Conservation (phyloP, 352 stramenopile genomes). For the Pythium guiyangense region DNA sequence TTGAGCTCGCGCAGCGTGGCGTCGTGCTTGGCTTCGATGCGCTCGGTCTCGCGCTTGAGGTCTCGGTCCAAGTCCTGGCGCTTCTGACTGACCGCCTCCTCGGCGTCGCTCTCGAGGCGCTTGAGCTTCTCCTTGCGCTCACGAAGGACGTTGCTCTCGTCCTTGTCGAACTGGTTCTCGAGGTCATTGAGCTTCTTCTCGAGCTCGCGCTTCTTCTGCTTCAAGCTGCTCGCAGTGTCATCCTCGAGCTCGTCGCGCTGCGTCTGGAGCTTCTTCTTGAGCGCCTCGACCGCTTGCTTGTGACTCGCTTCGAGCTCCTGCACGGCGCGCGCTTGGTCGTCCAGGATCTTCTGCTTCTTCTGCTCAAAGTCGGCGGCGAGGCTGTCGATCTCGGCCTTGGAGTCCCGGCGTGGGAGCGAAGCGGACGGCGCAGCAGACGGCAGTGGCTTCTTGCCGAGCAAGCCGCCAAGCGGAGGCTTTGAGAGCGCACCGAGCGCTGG, state of each 20-base stretch:
- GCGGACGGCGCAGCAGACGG: slow-evolving; percentile 16
- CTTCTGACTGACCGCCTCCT: slow-evolving; percentile 36
- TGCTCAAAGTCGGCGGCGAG: slow-evolving; percentile 30
- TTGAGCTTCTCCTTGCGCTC: slow-evolving; percentile 67
- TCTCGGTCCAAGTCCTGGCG: slow-evolving; percentile 59
- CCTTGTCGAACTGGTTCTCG: slow-evolving; percentile 63
- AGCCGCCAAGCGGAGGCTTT: slow-evolving; percentile 39
- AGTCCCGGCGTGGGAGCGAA: slow-evolving; percentile 21
- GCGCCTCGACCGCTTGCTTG: slow-evolving; percentile 22
- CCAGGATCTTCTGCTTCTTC: slow-evolving; percentile 41
- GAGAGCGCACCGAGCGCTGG: slow-evolving; percentile 34
- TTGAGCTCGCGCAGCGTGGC: slow-evolving; percentile 37
- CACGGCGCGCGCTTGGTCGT: slow-evolving; percentile 37
- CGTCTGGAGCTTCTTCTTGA: slow-evolving; percentile 43
- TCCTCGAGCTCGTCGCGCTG: slow-evolving; percentile 51
- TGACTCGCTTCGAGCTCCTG: slow-evolving; percentile 32
- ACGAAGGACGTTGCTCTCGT: slow-evolving; percentile 45
- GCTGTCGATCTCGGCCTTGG: slow-evolving; percentile 30
- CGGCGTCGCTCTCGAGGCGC: slow-evolving; percentile 44
- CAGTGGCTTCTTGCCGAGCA: slow-evolving; percentile 51
- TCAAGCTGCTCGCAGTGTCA: slow-evolving; percentile 48
- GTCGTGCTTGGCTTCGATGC: slow-evolving; percentile 35
- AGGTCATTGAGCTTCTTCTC: slow-evolving; percentile 68
- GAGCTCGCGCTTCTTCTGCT: slow-evolving; percentile 53
- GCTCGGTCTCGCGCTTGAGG: slow-evolving; percentile 36